phyloP scores from a whole-genome alignment of 768 basidiomycete genomes.

The Termitomyces sp. region DNA sequence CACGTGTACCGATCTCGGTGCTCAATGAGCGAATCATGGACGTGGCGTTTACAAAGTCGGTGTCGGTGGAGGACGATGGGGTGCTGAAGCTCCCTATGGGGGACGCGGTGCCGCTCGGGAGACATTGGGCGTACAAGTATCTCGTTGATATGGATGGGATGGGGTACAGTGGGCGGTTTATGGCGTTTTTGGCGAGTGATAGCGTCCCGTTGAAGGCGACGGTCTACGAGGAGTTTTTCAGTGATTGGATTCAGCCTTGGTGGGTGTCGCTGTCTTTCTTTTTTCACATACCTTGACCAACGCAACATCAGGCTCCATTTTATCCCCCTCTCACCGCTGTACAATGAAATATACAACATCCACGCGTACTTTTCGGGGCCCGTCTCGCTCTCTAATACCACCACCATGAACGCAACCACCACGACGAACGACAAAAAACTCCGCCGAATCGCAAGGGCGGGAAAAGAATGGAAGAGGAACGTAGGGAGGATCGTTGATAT shows the following conservation, averaged over 20 bases:
- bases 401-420: too few species aligned
- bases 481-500: constrained; percentile 84
- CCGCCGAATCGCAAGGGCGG: constrained; percentile 82
- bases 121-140: constrained; percentile 93
- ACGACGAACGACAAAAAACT: constrained; percentile 65
- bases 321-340: constrained; percentile 85
- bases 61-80: constrained; percentile 64
- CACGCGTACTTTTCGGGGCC: constrained; percentile 91
- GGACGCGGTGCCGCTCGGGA: constrained; percentile 77
- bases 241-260: constrained; percentile 92
- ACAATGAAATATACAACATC: constrained; percentile 92
- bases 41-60: constrained; percentile 76
- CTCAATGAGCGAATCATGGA: constrained; percentile 87
- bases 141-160: constrained; percentile 92
- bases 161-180: constrained; percentile 90
- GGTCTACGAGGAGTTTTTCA: constrained; percentile 88
- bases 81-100: too few species aligned
- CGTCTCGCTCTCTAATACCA: constrained; percentile 36
- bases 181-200: constrained; percentile 82
- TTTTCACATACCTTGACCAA: too few species aligned
- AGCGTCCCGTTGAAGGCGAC: constrained; percentile 89
- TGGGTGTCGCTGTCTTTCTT: constrained; percentile 15
- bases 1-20: constrained; percentile 41
- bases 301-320: constrained; percentile 98
- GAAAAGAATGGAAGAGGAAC: constrained; percentile 89